A percentile compares a stretch with the other conserved stretches of the same genome.
phyloP scores from a whole-genome alignment of 2,329 filamentous ascomycete species.

The Bipolaris cookei region DNA sequence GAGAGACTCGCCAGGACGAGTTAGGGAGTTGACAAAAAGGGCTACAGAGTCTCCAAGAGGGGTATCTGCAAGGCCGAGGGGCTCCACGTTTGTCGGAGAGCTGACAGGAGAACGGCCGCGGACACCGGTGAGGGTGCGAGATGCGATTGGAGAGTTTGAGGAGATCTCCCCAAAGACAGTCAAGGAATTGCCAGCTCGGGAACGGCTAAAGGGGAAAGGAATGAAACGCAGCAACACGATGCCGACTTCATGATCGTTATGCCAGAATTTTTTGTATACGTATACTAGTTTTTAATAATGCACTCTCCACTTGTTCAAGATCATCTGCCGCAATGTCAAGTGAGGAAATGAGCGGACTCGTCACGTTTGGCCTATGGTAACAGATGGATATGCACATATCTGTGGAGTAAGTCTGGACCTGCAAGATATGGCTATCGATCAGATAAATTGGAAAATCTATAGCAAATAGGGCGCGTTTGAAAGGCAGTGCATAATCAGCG shows the following conservation, averaged over 20 bases:
- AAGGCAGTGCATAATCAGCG: constrained; percentile 31
- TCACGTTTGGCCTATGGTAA: not conserved
- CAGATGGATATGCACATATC: not conserved
- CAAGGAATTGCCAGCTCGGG: constrained; percentile 12
- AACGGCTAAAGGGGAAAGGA: constrained; percentile 17
- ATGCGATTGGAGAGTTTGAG: constrained; percentile 9
- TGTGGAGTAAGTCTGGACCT: not conserved
- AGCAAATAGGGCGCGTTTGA: constrained; percentile 30
- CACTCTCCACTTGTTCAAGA: constrained; percentile 14
- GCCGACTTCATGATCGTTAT: constrained; percentile 6
- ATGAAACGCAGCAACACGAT: constrained; percentile 17
- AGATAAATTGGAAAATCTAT: constrained; percentile 12
- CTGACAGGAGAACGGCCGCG: not conserved
- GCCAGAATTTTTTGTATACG: constrained; percentile 9
- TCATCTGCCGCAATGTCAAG: not conserved
- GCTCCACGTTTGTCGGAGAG: constrained; percentile 5
- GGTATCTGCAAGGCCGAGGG: constrained; percentile 7
- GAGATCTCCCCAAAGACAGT: constrained; percentile 9
- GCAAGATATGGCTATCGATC: constrained; percentile 12
- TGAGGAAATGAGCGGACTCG: not conserved
- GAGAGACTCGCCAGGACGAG: constrained; percentile 13
- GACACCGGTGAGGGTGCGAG: constrained; percentile 8
- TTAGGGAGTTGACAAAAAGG: constrained; percentile 12
- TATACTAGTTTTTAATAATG: constrained; percentile 15
- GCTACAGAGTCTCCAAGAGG: constrained; percentile 8